A percentile compares a stretch with the other conserved stretches of the same genome.
Evolutionary conservation across 257 asterid species (phyloP).

Genomic region (Leptodermis oblonga): DNA sequence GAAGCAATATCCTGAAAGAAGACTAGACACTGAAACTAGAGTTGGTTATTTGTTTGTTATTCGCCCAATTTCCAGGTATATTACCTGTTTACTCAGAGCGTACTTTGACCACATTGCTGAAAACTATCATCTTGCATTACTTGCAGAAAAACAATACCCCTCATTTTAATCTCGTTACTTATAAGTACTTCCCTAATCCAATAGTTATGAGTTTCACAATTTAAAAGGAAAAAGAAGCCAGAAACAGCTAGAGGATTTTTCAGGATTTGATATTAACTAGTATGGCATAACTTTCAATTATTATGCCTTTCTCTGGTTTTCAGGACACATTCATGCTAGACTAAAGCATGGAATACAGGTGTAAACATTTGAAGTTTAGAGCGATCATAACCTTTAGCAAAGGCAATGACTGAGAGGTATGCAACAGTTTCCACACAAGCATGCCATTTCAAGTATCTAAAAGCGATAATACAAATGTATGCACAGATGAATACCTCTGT

Average conservation of each 20-base stretch:
- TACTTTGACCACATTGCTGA: not conserved
- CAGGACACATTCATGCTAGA: not conserved
- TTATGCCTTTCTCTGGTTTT: not conserved
- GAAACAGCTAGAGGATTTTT: not conserved
- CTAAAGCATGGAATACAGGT: not conserved
- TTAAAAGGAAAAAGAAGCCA: not conserved
- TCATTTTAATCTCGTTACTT: not conserved
- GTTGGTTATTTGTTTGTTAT: not conserved
- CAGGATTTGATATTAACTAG: not conserved
- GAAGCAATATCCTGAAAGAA: not conserved
- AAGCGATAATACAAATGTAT: not conserved
- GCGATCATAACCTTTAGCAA: not conserved
- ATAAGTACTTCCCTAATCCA: not conserved
- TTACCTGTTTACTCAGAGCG: not conserved
- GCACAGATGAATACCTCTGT: constrained; percentile 55
- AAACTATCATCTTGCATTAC: not conserved
- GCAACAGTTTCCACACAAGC: not conserved
- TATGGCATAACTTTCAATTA: not conserved
- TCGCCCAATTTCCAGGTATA: not conserved
- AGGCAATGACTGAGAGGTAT: not conserved
- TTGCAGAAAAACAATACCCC: too few species aligned
- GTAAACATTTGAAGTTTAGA: not conserved
- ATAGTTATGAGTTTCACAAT: not conserved
- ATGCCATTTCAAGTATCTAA: not conserved
- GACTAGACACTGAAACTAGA: not conserved